These are phyloP conservation scores for Asterochloris sp. DNA, from an alignment of 139 green algal species.

Conservation along the genomic window DNA sequence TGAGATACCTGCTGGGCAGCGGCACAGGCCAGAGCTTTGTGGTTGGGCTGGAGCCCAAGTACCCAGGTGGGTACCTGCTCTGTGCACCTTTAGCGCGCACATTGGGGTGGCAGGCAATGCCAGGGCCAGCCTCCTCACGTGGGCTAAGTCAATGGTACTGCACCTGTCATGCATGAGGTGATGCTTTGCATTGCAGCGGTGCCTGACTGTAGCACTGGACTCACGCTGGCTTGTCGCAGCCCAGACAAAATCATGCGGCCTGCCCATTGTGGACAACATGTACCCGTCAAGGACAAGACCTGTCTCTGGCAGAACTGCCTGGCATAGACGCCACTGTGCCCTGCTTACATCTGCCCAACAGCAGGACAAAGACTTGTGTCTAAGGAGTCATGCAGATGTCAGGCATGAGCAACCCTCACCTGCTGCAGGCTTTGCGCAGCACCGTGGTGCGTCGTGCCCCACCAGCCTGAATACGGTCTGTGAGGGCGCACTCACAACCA, in stretches of 20 bases:
- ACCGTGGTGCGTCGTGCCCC: not conserved
- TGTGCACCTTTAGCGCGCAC: constrained; percentile 27
- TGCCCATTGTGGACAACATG: too few relatives aligned
- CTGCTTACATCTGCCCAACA: not conserved
- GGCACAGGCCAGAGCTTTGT: constrained; percentile 24
- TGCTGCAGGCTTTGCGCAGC: not conserved
- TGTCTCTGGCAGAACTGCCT: not conserved
- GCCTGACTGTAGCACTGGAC: not conserved
- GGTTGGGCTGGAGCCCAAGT: constrained; percentile 44
- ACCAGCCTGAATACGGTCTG: not conserved
- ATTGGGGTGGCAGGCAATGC: not conserved
- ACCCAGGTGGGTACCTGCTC: constrained; percentile 43
- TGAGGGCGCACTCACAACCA: constrained; percentile 12
- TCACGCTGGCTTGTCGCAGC: too few relatives aligned
- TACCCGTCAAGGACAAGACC: too few relatives aligned
- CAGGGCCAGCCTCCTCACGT: not conserved
- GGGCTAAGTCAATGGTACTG: not conserved
- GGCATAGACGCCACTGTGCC: not conserved
- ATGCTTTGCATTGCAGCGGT: not conserved
- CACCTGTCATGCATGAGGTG: not conserved
- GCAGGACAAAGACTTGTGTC: not conserved
- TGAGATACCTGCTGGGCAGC: constrained; percentile 54
- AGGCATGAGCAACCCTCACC: too few relatives aligned
- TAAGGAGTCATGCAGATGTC: not conserved
- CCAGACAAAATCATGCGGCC: too few relatives aligned